Base-by-base conservation (phyloP, 202 grass and related monocot genomes). In the Panicum hallii region DNA sequence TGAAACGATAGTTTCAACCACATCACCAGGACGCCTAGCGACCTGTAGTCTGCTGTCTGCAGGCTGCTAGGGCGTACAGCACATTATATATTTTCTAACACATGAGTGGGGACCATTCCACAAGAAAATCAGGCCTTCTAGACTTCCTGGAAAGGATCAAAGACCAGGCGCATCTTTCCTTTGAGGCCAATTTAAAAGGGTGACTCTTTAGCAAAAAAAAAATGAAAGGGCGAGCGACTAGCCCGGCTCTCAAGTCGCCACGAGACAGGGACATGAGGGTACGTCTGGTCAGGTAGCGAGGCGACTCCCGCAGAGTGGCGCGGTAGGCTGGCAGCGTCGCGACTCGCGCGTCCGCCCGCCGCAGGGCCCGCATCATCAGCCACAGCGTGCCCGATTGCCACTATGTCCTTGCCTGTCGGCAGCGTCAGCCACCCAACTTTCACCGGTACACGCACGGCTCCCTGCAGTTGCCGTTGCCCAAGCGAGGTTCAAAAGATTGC, bases 341-440 rank as follows among this genome's bases (percentile, higher is more conserved):
- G 13, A 40, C 26, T 69, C 17, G 30, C 45, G 48, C 22, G 44
- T 68, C 68, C 5, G 6, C 75, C 9, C 0, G 60, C 62, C 17
- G 36, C 62, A 43, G 50, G 30, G 50, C 13, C n/a, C 52, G 13
- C 45, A 11, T 77, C 63, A 46, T 77, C 63, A 46, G 38, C 32
- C 40, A 28, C 34, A 52, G 45, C 14, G 49, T 40, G 64, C 12
- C 67, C 67, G 26, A 77, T 0, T 26, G 26, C 26, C 26, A 26
- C 26, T 26, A 46, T 13, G 78, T 28, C 23, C 60, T 34, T n/a
- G 56, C 69, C 43, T 20, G 15, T 72, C 43, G 43, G 73, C 28
- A 72, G 55, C 16, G 67, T 71, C 79, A 60, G 9, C 62, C 80
- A 84, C 75, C 84, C 80, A 70, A 74, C 83, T 6, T 57, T n/a